Evolutionary conservation across 108 stramenopile species (phyloP).

Genomic region (Parietichytrium sp.): DNA sequence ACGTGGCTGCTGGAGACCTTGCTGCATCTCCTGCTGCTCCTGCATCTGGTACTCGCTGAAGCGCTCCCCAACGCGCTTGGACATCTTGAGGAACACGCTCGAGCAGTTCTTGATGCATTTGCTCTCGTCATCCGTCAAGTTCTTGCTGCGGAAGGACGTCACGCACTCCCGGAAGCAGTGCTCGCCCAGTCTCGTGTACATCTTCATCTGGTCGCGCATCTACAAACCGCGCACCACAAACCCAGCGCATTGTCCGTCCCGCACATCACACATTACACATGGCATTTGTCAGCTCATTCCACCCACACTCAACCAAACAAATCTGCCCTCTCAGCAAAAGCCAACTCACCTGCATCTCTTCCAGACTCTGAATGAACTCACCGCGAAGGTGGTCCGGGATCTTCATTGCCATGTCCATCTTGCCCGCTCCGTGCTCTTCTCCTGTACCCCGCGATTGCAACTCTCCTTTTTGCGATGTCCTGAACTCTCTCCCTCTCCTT

Average conservation of each 20-base stretch:
- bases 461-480: no score
- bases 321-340: no score
- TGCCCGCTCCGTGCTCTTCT: neutral
- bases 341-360: conserved; percentile 29
- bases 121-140: conserved; percentile 29
- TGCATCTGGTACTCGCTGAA: conserved; percentile 4
- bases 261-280: no score
- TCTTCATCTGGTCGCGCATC: no score
- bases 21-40: conserved; percentile 40
- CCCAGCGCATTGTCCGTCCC: no score
- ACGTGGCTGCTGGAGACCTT: neutral
- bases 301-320: no score
- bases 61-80: conserved; percentile 8
- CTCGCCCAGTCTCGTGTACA: neutral
- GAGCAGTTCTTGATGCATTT: conserved; percentile 14
- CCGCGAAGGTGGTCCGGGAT: conserved; percentile 35
- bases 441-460: no score
- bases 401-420: conserved; percentile 6
- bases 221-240: no score
- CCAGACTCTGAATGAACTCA: conserved; percentile 14
- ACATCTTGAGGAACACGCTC: conserved; percentile 18
- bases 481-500: no score
- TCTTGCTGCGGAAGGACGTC: conserved; percentile 39
- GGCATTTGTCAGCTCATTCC: no score
- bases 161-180: conserved; percentile 32